These are phyloP conservation scores for Yamadazyma scolyti DNA, from an alignment of 805 yeast genomes.

Conservation along the genomic window DNA sequence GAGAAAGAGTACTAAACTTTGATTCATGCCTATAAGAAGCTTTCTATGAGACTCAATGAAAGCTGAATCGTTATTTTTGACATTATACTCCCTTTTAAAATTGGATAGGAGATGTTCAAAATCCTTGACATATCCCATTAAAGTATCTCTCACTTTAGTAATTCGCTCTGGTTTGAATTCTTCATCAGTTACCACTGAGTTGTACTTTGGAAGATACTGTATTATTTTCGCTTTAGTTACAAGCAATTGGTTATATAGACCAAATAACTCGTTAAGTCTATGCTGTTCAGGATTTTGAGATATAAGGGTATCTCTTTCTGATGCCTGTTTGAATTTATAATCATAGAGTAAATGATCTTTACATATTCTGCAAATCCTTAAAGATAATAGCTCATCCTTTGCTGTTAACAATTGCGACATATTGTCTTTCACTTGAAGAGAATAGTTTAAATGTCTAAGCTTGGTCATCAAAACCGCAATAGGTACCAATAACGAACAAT, in stretches of 20 bases:
- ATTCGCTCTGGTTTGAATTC: conserved; percentile 2
- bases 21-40: conserved; percentile 51
- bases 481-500: conserved; percentile 74
- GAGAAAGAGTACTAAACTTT: conserved; percentile 54
- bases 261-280: conserved; percentile 4
- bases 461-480: conserved; percentile 37
- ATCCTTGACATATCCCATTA: conserved; percentile 22
- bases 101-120: conserved; percentile 22
- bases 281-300: neutral
- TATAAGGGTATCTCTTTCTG: too few relatives aligned
- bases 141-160: conserved; percentile 9
- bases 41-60: neutral
- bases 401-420: conserved; percentile 11
- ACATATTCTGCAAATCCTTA: conserved; percentile 56
- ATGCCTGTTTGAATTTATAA: conserved; percentile 32
- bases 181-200: neutral
- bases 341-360: conserved; percentile 57
- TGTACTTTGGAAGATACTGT: conserved; percentile 7
- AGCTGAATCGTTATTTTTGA: too few relatives aligned
- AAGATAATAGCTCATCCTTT: conserved; percentile 5
- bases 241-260: conserved; percentile 7
- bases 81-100: conserved; percentile 21
- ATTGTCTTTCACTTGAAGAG: conserved; percentile 18
- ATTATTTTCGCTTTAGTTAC: conserved; percentile 7
- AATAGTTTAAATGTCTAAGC: conserved; percentile 33